Percentiles rank a stretch among this genome's conserved stretches.
These are phyloP conservation scores for Aspergillus incahuasiensis DNA, from an alignment of 495 filamentous ascomycete species.

Conservation along the genomic window DNA sequence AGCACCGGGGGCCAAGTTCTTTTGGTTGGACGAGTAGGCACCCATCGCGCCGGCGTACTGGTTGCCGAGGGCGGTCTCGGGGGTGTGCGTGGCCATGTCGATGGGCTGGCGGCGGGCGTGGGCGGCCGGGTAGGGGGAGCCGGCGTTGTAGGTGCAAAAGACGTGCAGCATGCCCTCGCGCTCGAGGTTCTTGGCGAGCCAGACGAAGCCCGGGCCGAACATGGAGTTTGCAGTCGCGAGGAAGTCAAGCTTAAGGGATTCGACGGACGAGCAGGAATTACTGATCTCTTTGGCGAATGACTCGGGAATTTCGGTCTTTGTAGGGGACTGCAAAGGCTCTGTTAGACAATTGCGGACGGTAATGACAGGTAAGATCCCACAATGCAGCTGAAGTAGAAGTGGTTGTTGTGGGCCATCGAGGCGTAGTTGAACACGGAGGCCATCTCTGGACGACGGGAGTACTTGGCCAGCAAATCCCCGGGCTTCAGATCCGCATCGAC, in stretches of 20 bases:
- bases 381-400: slow-evolving; percentile 82
- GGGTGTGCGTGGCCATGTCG: slow-evolving; percentile 71
- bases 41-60: slow-evolving; percentile 50
- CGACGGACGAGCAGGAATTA: slow-evolving; percentile 70
- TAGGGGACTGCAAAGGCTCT: slow-evolving; percentile 36
- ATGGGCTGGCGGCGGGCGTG: slow-evolving; percentile 74
- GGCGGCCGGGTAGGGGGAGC: slow-evolving; percentile 78
- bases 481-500: slow-evolving; percentile 51
- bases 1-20: slow-evolving; percentile 60
- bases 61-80: slow-evolving; percentile 34
- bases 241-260: slow-evolving; percentile 74
- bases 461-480: slow-evolving; percentile 66
- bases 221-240: slow-evolving; percentile 77
- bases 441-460: slow-evolving; percentile 69
- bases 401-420: slow-evolving; percentile 94
- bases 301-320: slow-evolving; percentile 46
- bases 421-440: slow-evolving; percentile 91
- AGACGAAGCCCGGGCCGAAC: slow-evolving; percentile 97
- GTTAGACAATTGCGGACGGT: background rate
- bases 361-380: slow-evolving; percentile 28
- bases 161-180: slow-evolving; percentile 59
- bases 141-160: slow-evolving; percentile 85
- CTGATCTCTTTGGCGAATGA: slow-evolving; percentile 47
- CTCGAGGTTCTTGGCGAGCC: slow-evolving; percentile 65
- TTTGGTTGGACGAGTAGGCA: slow-evolving; percentile 36